Evolutionary conservation across 2,329 filamentous ascomycete species (phyloP), one percentile per base, ranked within the genome.

Genomic region (Epichloe gansuensis): DNA sequence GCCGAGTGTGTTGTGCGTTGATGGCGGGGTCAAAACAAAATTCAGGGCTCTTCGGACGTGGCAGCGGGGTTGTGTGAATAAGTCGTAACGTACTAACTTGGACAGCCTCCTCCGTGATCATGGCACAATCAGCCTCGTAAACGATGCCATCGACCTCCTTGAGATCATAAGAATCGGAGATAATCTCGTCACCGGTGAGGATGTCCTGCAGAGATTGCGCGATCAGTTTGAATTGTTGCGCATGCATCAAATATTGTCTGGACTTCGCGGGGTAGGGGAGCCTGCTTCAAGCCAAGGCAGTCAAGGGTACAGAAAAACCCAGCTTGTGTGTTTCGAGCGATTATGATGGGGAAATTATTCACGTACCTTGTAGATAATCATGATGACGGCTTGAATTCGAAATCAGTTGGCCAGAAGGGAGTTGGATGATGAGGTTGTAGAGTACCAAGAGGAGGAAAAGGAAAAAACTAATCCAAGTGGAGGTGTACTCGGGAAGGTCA

Each of bases 141-240:
- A 86, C 82, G 61, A 87, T 76, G 61, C 81, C 82, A 70, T 90
- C 87, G 58, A 91, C 68, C 70, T 85, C 77, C 76, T 87, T 89
- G 68, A 94, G 71, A 62, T 89, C 77, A 76, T 85, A 96, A 62
- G 87, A 93, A 76, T 97, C 91, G 66, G 93, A 94, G 82, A 97
- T 84, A 71, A 98, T 80, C 85, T 98, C 93, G 75, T 96, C 91
- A 60, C 76, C 87, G 72, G 81, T 87, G 73, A 96, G 70, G 64
- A 93, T 74, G 70, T 98, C 93, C 93, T 98, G 64, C 55, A 47
- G 41, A 49, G 47, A 55, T 59, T 60, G 61, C 58, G 61, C 60
- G 54, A 61, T 64, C 60, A 64, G 41, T 39, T 17, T 48, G 27
- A 40, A 25, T 27, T 44, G 46, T 25, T 35, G 45, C 50, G 50